Percentiles rank a stretch among this genome's conserved stretches.
These are phyloP conservation scores for Termitomyces sp. DNA, from an alignment of 768 basidiomycete genomes.

Conservation along the genomic window DNA sequence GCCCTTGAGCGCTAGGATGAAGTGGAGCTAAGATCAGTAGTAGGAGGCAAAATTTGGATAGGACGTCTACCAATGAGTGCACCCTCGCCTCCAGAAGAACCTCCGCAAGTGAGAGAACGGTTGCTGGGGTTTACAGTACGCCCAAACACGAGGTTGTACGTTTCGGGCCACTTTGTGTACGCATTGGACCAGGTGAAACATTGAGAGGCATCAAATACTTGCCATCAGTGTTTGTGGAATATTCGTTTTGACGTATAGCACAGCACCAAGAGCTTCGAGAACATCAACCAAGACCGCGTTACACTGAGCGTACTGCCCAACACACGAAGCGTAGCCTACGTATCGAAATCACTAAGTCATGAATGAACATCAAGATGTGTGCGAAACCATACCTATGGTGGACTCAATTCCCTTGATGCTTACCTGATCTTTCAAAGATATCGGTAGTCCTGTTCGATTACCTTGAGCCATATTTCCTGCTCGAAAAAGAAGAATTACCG, in stretches of 20 bases:
- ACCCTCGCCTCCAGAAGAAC: conserved; percentile 86
- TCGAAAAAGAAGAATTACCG: conserved; percentile 32
- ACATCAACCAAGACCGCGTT: conserved; percentile 66
- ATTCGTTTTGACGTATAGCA: conserved; percentile 72
- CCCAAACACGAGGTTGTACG: conserved; percentile 77
- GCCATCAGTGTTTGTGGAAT: conserved; percentile 80
- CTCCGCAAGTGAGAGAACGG: conserved; percentile 66
- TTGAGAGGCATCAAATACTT: conserved; percentile 4
- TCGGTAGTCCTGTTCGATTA: conserved; percentile 42
- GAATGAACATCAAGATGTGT: not conserved
- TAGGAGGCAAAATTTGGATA: not conserved
- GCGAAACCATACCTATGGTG: conserved; percentile 48
- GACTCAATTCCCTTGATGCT: conserved; percentile 67
- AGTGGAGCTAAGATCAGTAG: not conserved
- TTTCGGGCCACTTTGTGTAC: conserved; percentile 64
- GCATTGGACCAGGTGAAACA: not conserved
- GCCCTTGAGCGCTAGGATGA: conserved; percentile 36
- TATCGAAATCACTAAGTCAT: not conserved
- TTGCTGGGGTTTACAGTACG: conserved; percentile 77
- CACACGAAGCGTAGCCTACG: conserved; percentile 70
- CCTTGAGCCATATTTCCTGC: not conserved
- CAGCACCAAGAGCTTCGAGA: conserved; percentile 63
- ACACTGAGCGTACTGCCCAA: conserved; percentile 54
- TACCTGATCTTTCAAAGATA: conserved; percentile 76
- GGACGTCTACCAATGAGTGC: conserved; percentile 55